phyloP scores from a whole-genome alignment of 2,329 filamentous ascomycete species.

The Ascochyta viciae-villosae region DNA sequence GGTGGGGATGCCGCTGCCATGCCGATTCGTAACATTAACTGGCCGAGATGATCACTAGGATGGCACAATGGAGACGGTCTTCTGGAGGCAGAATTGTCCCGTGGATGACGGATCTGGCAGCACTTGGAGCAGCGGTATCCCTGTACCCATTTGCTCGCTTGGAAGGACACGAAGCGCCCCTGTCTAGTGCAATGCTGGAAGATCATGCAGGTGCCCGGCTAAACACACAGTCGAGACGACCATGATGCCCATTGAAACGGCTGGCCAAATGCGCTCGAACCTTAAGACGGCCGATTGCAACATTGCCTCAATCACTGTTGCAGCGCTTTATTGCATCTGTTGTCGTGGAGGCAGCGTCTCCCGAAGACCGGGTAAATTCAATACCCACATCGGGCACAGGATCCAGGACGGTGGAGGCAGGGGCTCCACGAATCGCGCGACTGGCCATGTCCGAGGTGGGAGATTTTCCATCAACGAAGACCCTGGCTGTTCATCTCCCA shows the following conservation, averaged over 20 bases:
- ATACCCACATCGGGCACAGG: conserved; percentile 33
- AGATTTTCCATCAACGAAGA: conserved; percentile 43
- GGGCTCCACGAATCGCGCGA: conserved; percentile 38
- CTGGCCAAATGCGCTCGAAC: neutral
- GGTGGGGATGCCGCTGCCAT: conserved; percentile 31
- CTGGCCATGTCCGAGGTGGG: conserved; percentile 26
- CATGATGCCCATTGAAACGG: neutral
- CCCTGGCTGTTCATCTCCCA: conserved; percentile 35
- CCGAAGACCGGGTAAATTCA: conserved; percentile 31
- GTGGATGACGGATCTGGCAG: conserved; percentile 32
- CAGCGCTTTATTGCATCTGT: neutral
- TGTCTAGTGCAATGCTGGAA: conserved; percentile 30
- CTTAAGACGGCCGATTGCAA: neutral
- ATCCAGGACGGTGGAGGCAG: conserved; percentile 38
- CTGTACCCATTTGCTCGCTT: conserved; percentile 38
- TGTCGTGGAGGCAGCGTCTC: conserved; percentile 14
- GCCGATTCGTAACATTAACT: conserved; percentile 30
- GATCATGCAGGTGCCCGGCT: conserved; percentile 44
- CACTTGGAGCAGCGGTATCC: conserved; percentile 37
- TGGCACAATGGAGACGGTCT: conserved; percentile 26
- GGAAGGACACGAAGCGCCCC: conserved; percentile 31
- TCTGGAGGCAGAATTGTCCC: conserved; percentile 37
- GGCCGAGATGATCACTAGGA: conserved; percentile 40
- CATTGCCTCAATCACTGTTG: neutral
- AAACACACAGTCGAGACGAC: conserved; percentile 25